Conservation (phyloP, 129 eudicot species). For the Pittosporum tobira region DNA sequence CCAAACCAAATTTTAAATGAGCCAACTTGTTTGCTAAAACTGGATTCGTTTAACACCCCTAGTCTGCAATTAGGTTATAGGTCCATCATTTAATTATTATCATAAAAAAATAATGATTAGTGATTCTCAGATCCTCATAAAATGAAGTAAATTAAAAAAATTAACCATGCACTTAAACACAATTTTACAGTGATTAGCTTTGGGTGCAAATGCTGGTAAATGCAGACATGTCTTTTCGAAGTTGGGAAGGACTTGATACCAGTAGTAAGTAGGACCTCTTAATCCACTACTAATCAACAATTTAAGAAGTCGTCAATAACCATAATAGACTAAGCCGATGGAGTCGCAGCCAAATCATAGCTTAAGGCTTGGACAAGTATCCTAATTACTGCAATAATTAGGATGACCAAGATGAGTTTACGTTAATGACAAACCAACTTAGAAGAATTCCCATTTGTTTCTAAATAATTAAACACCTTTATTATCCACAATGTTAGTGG, state of each 20-base stretch:
- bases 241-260: not conserved
- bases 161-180: too few species aligned
- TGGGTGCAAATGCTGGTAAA: not conserved
- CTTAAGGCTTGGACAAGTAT: not conserved
- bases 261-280: not conserved
- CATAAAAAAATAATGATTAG: too few species aligned
- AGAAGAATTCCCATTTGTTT: conserved; percentile 21
- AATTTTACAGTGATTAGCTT: too few species aligned
- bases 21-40: too few species aligned
- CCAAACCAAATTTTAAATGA: too few species aligned
- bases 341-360: not conserved
- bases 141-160: too few species aligned
- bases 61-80: conserved; percentile 1
- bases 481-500: conserved; percentile 49
- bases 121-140: too few species aligned
- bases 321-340: not conserved
- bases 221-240: not conserved
- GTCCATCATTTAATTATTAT: not conserved
- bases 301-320: not conserved
- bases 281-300: not conserved
- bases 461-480: conserved; percentile 37
- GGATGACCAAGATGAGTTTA: conserved; percentile 6
- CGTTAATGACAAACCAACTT: not conserved
- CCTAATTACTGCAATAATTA: not conserved
- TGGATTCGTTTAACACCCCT: too few species aligned